phyloP scores from a whole-genome alignment of 208 protist genomes.

The Acanthamoeba lenticulata region DNA sequence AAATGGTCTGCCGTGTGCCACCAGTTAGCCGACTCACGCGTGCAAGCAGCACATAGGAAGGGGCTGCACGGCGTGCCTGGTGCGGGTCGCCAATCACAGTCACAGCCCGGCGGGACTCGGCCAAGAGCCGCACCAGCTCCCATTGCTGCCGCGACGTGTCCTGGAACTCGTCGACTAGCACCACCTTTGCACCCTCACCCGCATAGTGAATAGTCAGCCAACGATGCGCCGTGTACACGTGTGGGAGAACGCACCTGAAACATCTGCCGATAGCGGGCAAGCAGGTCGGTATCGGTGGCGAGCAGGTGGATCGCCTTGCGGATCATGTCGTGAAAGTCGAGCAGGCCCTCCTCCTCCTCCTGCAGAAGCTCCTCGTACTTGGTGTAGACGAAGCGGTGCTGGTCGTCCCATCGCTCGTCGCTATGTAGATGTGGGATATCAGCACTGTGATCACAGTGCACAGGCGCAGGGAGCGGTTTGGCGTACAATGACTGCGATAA shows the following conservation, averaged over 20 bases:
- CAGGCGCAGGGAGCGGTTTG: neutral
- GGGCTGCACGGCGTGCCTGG: neutral
- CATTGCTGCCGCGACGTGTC: slow-evolving; percentile 61
- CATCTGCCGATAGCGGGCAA: neutral
- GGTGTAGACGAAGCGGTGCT: neutral
- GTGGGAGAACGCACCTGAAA: neutral
- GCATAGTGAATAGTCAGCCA: neutral
- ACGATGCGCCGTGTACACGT: neutral
- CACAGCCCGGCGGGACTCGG: neutral
- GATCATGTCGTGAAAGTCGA: slow-evolving; percentile 2
- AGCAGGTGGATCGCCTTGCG: neutral
- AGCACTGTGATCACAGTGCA: neutral
- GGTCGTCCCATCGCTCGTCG: neutral
- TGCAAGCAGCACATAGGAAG: neutral
- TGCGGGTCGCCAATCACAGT: slow-evolving; percentile 2
- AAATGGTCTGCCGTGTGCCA: neutral
- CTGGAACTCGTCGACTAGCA: slow-evolving; percentile 17
- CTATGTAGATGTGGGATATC: neutral
- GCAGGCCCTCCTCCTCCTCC: neutral
- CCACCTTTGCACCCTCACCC: neutral
- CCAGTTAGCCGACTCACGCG: neutral
- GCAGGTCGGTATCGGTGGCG: neutral
- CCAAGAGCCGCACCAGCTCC: slow-evolving; percentile 45
- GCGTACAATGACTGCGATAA: neutral
- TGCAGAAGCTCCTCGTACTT: neutral